phyloP scores from a whole-genome alignment of 208 protist species.

The Herpetomonas tarakana region DNA sequence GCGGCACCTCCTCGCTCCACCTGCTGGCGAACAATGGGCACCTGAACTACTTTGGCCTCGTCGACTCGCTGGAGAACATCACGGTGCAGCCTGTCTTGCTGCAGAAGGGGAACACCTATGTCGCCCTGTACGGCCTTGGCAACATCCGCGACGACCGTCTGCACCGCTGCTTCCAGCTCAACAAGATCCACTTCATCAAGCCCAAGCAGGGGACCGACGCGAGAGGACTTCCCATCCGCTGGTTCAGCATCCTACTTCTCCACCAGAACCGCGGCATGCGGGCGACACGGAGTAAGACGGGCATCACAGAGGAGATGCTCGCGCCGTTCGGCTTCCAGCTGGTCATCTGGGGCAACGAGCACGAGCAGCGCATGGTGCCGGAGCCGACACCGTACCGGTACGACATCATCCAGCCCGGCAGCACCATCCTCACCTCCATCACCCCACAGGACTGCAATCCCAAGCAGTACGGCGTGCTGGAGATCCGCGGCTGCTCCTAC shows the following conservation, averaged over 20 bases:
- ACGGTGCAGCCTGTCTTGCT: slow-evolving; percentile 92
- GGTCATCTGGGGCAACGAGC: slow-evolving; percentile 99
- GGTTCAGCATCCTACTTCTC: slow-evolving; percentile 97
- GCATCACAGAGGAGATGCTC: slow-evolving; percentile 94
- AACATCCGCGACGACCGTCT: slow-evolving; percentile 98
- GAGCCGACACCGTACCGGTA: slow-evolving; percentile 66
- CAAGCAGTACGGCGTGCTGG: slow-evolving; percentile 92
- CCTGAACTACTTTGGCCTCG: slow-evolving; percentile 99
- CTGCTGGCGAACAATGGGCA: slow-evolving; percentile 91
- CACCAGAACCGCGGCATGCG: slow-evolving; percentile 97
- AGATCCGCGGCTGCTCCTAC: slow-evolving; percentile 79
- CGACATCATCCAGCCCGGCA: slow-evolving; percentile 97
- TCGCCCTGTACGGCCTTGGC: slow-evolving; percentile 98
- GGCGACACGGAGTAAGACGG: slow-evolving; percentile 66
- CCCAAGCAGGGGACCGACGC: slow-evolving; percentile 44
- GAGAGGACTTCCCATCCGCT: slow-evolving; percentile 24
- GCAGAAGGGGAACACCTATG: slow-evolving; percentile 92
- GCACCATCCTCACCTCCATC: slow-evolving; percentile 94
- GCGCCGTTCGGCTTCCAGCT: slow-evolving; percentile 92
- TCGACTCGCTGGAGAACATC: slow-evolving; percentile 91
- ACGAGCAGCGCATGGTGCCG: slow-evolving; percentile 96
- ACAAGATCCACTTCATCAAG: slow-evolving; percentile 93
- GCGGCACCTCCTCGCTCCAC: slow-evolving; percentile 94
- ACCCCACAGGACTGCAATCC: slow-evolving; percentile 92
- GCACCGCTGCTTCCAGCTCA: slow-evolving; percentile 92